These are phyloP conservation scores for Allium fistulosum DNA, from an alignment of 106 monocot genomes.

Conservation along the genomic window DNA sequence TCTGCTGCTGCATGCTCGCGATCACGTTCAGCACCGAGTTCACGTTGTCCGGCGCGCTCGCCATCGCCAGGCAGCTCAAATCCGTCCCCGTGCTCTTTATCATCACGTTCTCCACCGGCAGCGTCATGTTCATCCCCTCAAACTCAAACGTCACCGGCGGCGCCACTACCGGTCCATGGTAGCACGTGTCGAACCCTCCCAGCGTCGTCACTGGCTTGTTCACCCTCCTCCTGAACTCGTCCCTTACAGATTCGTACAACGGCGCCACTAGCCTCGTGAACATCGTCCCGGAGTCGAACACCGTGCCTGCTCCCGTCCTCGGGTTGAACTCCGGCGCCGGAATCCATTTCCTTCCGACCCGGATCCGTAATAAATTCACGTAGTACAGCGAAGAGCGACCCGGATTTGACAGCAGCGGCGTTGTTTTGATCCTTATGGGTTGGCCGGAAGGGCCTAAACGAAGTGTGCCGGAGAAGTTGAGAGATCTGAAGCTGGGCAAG, in stretches of 20 bases:
- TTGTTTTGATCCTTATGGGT: constrained; percentile 58
- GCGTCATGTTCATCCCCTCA: constrained; percentile 67
- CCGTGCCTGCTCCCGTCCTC: constrained; percentile 71
- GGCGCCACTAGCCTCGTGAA: constrained; percentile 80
- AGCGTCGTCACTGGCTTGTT: constrained; percentile 35
- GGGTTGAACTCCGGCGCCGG: constrained; percentile 61
- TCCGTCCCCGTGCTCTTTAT: constrained; percentile 72
- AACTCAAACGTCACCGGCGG: constrained; percentile 68
- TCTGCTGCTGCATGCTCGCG: constrained; percentile 97
- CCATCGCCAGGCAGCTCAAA: constrained; percentile 80
- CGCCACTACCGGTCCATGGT: constrained; percentile 32
- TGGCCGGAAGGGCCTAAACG: constrained; percentile 67
- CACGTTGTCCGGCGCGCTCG: constrained; percentile 67
- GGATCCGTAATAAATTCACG: constrained; percentile 60
- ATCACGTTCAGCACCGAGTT: constrained; percentile 91
- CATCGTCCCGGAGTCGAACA: constrained; percentile 95
- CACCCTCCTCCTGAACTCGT: constrained; percentile 65
- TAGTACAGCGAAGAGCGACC: constrained; percentile 80
- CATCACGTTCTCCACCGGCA: constrained; percentile 67
- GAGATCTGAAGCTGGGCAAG: constrained; percentile 68
- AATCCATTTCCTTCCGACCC: constrained; percentile 39
- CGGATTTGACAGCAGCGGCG: constrained; percentile 70
- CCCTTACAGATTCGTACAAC: constrained; percentile 56
- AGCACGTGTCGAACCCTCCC: constrained; percentile 98
- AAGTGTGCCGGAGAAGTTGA: constrained; percentile 94